Percentiles rank a stretch among this genome's conserved stretches.
phyloP scores from a whole-genome alignment of 495 filamentous ascomycete species.

The Halenospora varia region DNA sequence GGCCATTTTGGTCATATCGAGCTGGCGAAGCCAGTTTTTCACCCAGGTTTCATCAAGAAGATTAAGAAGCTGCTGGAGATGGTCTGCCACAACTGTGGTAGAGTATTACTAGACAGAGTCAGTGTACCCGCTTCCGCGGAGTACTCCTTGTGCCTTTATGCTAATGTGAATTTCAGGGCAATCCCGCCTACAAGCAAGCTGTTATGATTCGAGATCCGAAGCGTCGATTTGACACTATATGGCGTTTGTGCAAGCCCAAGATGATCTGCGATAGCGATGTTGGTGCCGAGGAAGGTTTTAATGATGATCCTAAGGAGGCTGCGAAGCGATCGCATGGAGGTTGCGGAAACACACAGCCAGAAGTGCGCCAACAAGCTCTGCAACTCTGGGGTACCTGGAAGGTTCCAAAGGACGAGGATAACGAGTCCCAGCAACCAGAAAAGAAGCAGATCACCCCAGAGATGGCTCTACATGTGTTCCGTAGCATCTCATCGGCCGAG shows the following conservation, averaged over 20 bases:
- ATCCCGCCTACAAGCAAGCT: conserved; percentile 76
- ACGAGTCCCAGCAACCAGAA: conserved; percentile 67
- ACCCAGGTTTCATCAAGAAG: conserved; percentile 94
- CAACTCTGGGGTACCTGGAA: conserved; percentile 80
- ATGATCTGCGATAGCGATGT: conserved; percentile 73
- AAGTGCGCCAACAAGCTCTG: conserved; percentile 79
- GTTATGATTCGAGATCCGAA: conserved; percentile 85
- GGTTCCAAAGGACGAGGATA: conserved; percentile 61
- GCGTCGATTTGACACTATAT: conserved; percentile 83
- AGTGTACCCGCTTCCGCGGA: conserved; percentile 51
- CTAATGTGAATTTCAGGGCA: conserved; percentile 70
- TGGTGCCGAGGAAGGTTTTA: conserved; percentile 56
- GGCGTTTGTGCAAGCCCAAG: conserved; percentile 83
- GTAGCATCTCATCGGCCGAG: conserved; percentile 73
- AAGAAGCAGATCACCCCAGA: conserved; percentile 82
- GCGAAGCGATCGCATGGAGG: conserved; percentile 65
- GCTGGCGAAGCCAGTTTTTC: conserved; percentile 88
- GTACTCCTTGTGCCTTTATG: conserved; percentile 47
- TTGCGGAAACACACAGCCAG: conserved; percentile 87
- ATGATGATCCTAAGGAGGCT: conserved; percentile 43
- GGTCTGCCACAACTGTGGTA: conserved; percentile 97
- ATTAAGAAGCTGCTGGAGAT: conserved; percentile 97
- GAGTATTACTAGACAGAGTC: conserved; percentile 91
- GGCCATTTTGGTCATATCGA: conserved; percentile 99
- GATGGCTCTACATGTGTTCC: conserved; percentile 79